phyloP scores from a whole-genome alignment of 2,329 filamentous ascomycete genomes.

The Neurospora crassa region DNA sequence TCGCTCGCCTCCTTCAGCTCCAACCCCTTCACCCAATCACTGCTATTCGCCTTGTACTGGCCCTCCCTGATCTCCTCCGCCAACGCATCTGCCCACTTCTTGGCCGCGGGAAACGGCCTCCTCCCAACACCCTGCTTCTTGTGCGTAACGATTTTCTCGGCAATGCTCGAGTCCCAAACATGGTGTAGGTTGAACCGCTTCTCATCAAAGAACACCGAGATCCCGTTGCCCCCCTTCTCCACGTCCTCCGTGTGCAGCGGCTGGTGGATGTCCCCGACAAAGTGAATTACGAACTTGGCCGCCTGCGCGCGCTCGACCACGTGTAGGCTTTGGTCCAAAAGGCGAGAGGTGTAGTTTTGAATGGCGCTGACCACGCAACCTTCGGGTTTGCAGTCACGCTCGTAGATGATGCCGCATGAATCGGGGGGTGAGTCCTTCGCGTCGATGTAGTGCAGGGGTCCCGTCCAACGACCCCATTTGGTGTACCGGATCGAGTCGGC shows the following conservation, averaged over 20 bases:
- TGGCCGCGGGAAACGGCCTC: slow-evolving; percentile 39
- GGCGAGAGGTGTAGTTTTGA: slow-evolving; percentile 49
- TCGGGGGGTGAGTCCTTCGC: slow-evolving; percentile 52
- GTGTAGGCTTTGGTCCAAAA: slow-evolving; percentile 36
- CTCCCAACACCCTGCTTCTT: slow-evolving; percentile 28
- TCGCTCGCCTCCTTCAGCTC: slow-evolving; percentile 41
- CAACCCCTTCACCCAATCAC: slow-evolving; percentile 48
- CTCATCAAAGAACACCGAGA: slow-evolving; percentile 52
- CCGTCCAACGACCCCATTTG: slow-evolving; percentile 50
- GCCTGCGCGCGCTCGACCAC: slow-evolving; percentile 44
- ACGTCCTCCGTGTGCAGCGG: slow-evolving; percentile 58
- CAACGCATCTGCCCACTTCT: slow-evolving; percentile 47
- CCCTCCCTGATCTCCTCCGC: slow-evolving; percentile 44
- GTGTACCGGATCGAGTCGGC: slow-evolving; percentile 58
- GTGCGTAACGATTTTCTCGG: slow-evolving; percentile 54
- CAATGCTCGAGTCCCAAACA: slow-evolving; percentile 64
- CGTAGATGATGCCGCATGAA: slow-evolving; percentile 46
- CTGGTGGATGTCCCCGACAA: slow-evolving; percentile 62
- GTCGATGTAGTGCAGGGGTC: slow-evolving; percentile 60
- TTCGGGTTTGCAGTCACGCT: slow-evolving; percentile 50
- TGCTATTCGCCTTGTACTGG: slow-evolving; percentile 39
- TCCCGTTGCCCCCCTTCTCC: slow-evolving; percentile 56
- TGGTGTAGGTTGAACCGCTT: slow-evolving; percentile 56
- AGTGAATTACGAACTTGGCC: slow-evolving; percentile 58
- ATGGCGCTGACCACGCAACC: slow-evolving; percentile 56